Percentiles rank a stretch among this genome's conserved stretches.
Evolutionary conservation across 306 rosid genomes (phyloP).

Genomic region (Cicer judaicum): DNA sequence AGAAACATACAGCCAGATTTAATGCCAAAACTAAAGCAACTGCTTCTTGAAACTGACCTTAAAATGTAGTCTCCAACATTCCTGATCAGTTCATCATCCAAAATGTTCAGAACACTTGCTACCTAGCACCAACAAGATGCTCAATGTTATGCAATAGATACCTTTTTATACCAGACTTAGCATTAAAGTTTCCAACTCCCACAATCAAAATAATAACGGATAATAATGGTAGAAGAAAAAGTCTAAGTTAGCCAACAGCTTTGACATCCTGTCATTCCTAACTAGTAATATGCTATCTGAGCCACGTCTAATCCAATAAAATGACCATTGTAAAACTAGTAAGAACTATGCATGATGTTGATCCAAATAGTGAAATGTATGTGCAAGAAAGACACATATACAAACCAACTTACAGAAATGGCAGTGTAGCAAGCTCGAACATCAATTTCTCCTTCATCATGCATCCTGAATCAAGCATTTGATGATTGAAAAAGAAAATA

Average conservation of each 20-base stretch:
- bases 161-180: not conserved
- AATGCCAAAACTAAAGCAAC: slow-evolving; percentile 36
- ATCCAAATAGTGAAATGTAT: slow-evolving; percentile 34
- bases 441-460: slow-evolving; percentile 89
- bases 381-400: slow-evolving; percentile 8
- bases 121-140: slow-evolving; percentile 60
- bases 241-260: slow-evolving; percentile 10
- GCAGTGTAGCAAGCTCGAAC: slow-evolving; percentile 97
- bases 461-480: slow-evolving; percentile 66
- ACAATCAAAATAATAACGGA: slow-evolving; percentile 32
- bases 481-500: slow-evolving; percentile 24
- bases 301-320: slow-evolving; percentile 12
- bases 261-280: slow-evolving; percentile 14
- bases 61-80: slow-evolving; percentile 79
- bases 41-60: slow-evolving; percentile 65
- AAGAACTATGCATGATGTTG: slow-evolving; percentile 10
- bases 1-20: slow-evolving; percentile 22
- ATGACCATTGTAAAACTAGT: slow-evolving; percentile 16
- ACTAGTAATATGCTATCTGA: slow-evolving; percentile 17
- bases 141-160: slow-evolving; percentile 31
- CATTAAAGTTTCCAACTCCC: slow-evolving; percentile 14
- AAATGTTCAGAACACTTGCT: slow-evolving; percentile 87
- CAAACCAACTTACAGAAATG: slow-evolving; percentile 75
- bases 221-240: slow-evolving; percentile 24
- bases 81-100: slow-evolving; percentile 74